Evolutionary conservation across 2,329 filamentous ascomycete genomes (phyloP).

Genomic region (Thermoascus crustaceus): DNA sequence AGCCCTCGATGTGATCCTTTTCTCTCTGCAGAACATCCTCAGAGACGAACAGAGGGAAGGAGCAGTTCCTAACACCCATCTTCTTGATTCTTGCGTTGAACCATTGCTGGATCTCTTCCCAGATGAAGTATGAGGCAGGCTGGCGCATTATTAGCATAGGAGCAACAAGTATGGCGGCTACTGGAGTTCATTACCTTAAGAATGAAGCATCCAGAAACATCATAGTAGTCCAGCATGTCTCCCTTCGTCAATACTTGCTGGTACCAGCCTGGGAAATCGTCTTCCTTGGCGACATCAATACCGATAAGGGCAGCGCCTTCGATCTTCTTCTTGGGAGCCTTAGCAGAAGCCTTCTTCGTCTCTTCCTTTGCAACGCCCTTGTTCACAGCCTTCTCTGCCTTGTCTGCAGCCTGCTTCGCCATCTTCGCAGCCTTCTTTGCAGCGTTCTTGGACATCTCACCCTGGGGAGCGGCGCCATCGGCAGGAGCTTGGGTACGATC

Average conservation of each 20-base stretch:
- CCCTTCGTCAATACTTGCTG: conserved; percentile 95
- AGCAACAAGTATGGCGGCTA: not conserved
- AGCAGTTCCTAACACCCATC: conserved; percentile 89
- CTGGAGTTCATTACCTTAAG: conserved; percentile 51
- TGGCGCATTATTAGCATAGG: conserved; percentile 16
- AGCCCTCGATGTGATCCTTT: conserved; percentile 98
- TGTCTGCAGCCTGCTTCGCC: conserved; percentile 35
- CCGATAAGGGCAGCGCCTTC: conserved; percentile 61
- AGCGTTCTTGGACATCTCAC: conserved; percentile 34
- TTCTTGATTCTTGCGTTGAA: conserved; percentile 67
- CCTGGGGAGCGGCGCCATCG: conserved; percentile 23
- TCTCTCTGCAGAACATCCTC: conserved; percentile 77
- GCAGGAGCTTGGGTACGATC: conserved; percentile 34
- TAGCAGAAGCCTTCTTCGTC: conserved; percentile 35
- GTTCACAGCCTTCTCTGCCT: conserved; percentile 29
- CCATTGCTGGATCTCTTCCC: conserved; percentile 56
- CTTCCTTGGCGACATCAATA: conserved; percentile 75
- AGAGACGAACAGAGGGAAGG: conserved; percentile 93
- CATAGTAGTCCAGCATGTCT: conserved; percentile 96
- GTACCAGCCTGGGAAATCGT: conserved; percentile 92
- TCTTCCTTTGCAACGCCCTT: conserved; percentile 37
- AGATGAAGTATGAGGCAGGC: conserved; percentile 58
- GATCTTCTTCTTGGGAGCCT: conserved; percentile 45
- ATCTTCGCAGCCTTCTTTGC: conserved; percentile 44
- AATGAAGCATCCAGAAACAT: conserved; percentile 96